phyloP scores from a whole-genome alignment of 345 rosid species.

The Syzygium aqueum region DNA sequence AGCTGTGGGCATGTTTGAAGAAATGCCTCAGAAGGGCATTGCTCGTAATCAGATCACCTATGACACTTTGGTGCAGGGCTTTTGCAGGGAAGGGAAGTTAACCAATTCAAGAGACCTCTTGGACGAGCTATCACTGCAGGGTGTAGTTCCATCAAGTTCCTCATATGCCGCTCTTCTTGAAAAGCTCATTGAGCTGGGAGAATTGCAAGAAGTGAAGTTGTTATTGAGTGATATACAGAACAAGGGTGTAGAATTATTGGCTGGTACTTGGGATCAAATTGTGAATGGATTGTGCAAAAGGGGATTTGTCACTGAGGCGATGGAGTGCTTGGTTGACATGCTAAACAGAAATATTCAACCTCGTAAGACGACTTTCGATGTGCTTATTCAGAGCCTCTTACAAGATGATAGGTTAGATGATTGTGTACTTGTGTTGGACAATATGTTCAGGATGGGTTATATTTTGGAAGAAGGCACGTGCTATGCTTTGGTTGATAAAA shows the following conservation, averaged over 20 bases:
- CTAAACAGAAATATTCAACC: slow-evolving; percentile 17
- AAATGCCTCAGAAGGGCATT: slow-evolving; percentile 48
- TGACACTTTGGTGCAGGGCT: slow-evolving; percentile 35
- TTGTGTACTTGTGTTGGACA: slow-evolving; percentile 19
- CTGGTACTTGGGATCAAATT: not conserved
- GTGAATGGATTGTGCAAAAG: slow-evolving; percentile 10
- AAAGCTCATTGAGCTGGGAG: slow-evolving; percentile 18
- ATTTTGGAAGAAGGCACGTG: slow-evolving; percentile 3
- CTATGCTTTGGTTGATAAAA: slow-evolving; percentile 12
- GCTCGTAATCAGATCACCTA: slow-evolving; percentile 31
- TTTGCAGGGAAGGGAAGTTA: slow-evolving; percentile 33
- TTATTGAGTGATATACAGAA: slow-evolving; percentile 20
- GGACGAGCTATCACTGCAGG: slow-evolving; percentile 22
- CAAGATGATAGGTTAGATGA: slow-evolving; percentile 21
- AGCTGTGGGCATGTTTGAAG: slow-evolving; percentile 40
- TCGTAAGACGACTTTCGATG: slow-evolving; percentile 7
- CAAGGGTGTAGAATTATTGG: not conserved
- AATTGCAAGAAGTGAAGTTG: slow-evolving; percentile 16
- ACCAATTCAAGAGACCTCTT: slow-evolving; percentile 17
- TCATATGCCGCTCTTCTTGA: slow-evolving; percentile 19
- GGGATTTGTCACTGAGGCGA: slow-evolving; percentile 16
- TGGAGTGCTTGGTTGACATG: slow-evolving; percentile 23
- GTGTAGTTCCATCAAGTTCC: slow-evolving; percentile 18
- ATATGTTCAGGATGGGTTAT: slow-evolving; percentile 18
- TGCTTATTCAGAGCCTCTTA: slow-evolving; percentile 8